A percentile compares a stretch with the other conserved stretches of the same genome.
These are phyloP conservation scores for Orbilia oligospora DNA, from an alignment of 2,329 filamentous ascomycete species.

Conservation along the genomic window DNA sequence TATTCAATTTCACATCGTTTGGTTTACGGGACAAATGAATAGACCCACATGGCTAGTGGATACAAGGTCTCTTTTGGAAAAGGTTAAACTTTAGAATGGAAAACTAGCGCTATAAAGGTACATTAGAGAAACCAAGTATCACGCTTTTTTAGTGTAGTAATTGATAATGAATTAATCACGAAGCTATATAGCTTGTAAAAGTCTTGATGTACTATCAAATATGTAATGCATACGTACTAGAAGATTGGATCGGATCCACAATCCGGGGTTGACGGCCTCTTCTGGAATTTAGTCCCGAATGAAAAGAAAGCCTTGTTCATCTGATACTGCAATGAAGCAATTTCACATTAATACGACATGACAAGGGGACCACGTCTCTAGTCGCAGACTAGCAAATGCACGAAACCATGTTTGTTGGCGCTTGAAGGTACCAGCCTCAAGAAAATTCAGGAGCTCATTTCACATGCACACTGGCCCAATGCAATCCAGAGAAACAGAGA, in stretches of 20 bases:
- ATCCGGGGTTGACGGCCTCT: slow-evolving; percentile 34
- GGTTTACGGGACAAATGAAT: slow-evolving; percentile 45
- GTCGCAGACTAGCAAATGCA: slow-evolving; percentile 16
- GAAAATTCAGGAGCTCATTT: slow-evolving; percentile 12
- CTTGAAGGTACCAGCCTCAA: too few relatives aligned
- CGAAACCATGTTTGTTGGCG: slow-evolving; percentile 33
- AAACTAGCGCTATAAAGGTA: slow-evolving; percentile 10
- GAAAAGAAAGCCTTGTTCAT: slow-evolving; percentile 23
- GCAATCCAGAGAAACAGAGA: slow-evolving; percentile 9
- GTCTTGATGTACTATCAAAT: slow-evolving; percentile 7
- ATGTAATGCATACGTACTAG: too few relatives aligned
- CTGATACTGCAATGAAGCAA: slow-evolving; percentile 21
- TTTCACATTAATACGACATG: slow-evolving; percentile 6
- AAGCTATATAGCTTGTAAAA: background rate
- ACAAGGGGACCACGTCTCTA: slow-evolving; percentile 32
- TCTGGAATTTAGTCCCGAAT: slow-evolving; percentile 47
- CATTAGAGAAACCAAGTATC: slow-evolving; percentile 13
- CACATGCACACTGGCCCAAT: slow-evolving; percentile 20
- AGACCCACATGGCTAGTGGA: slow-evolving; percentile 31
- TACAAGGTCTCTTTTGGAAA: slow-evolving; percentile 57
- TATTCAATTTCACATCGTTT: slow-evolving; percentile 14
- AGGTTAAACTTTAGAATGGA: slow-evolving; percentile 32
- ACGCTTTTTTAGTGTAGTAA: slow-evolving; percentile 24
- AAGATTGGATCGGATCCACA: slow-evolving; percentile 29
- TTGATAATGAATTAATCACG: slow-evolving; percentile 43